These are phyloP conservation scores for Arabidopsis lyrata DNA, from an alignment of 441 rosid species.

Conservation along the genomic window DNA sequence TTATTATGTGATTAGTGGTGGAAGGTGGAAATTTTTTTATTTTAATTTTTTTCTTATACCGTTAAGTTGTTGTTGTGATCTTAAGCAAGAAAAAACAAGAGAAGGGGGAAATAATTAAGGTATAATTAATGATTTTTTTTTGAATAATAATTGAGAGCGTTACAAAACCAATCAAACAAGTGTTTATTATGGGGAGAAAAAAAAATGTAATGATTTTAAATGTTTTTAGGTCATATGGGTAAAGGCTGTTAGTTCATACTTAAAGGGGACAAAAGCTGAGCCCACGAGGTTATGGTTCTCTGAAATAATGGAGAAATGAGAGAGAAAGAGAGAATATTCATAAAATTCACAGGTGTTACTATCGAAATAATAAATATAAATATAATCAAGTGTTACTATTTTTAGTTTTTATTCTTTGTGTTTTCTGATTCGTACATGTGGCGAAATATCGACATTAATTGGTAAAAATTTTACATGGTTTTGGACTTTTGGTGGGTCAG, in stretches of 20 bases:
- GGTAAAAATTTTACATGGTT: background rate
- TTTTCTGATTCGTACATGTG: conserved; percentile 26
- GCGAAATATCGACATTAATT: background rate
- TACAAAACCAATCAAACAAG: conserved; percentile 33
- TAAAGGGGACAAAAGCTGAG: conserved; percentile 43
- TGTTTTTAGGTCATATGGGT: conserved; percentile 31
- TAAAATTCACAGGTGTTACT: conserved; percentile 19
- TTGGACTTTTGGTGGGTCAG: background rate
- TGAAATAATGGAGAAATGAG: conserved; percentile 30
- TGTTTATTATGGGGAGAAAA: background rate
- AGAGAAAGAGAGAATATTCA: background rate
- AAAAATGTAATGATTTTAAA: conserved; percentile 6
- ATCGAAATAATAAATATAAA: background rate
- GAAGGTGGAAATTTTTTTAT: conserved; percentile 42
- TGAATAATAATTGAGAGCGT: conserved; percentile 35
- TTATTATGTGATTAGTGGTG: conserved; percentile 39
- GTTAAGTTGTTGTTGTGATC: conserved; percentile 41
- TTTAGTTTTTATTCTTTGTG: conserved; percentile 1
- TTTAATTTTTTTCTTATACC: conserved; percentile 16
- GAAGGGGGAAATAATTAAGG: conserved; percentile 22
- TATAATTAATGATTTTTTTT: conserved; percentile 24
- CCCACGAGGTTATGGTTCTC: conserved; percentile 42
- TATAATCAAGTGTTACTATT: conserved; percentile 1
- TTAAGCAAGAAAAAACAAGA: conserved; percentile 37
- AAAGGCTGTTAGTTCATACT: conserved; percentile 46